Base-by-base conservation (phyloP, 129 eudicot genomes). In the Erigeron canadensis region DNA sequence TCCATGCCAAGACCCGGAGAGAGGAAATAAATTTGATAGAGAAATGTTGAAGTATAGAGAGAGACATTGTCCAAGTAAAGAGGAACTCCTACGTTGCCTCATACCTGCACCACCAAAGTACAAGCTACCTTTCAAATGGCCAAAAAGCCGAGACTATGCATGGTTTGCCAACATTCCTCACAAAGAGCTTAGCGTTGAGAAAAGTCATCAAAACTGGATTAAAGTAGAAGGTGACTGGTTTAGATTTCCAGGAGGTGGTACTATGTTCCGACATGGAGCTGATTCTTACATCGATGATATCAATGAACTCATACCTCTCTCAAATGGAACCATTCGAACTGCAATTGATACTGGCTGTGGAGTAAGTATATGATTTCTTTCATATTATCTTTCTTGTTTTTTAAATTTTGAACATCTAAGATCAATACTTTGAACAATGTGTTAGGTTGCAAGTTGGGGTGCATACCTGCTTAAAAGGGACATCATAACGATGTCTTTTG, bases 291-390 rank as follows among this genome's bases (percentile, higher is more conserved):
- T 95, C 45, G 96, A 95, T 74, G 99, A 95, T 67, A 87, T 95
- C 13, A 77, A 50, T 73, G 80, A 74, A 9, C 97, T 95, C 60
- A 86, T 95, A 51, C 96, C 97, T 63, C 89, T 95, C 23, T 88
- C 86, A 1, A 81, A 74, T n/a, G 97, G 99, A 40, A 75, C 42
- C 63, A 88, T 95, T 40, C 84, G 99, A 22, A 95, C 97, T 2
- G 97, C 99, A 16, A 69, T 95, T 7, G 99, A 95, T 66, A 95
- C 99, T 2, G 99, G 99, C n/a, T 95, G 99, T 79, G 99, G 99
- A 62, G 99, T 94, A 82, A 85, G 96, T 77, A 50, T 55, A 45
- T 19, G 62, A 57, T 68, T 21, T 41, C 37, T 3, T 45, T 64
- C 50, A 1, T 5, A 12, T 39, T 12, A 22, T 18, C 23, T 0